Evolutionary conservation across 805 yeast species (phyloP).

Genomic region (Cyberlindnera meyerae): DNA sequence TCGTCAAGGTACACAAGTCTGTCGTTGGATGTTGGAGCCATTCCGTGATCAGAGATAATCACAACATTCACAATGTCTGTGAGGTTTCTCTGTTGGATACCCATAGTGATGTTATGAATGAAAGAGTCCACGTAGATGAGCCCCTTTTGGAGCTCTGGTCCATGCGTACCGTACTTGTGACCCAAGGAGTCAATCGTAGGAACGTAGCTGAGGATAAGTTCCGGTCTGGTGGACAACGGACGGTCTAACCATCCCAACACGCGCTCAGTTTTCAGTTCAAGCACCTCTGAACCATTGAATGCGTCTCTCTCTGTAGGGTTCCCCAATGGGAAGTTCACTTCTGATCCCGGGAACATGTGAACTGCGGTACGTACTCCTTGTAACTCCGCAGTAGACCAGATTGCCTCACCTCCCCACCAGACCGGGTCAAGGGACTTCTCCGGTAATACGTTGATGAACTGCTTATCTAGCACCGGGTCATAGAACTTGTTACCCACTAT

Average conservation of each 20-base stretch:
- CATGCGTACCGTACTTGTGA: slow-evolving; percentile 65
- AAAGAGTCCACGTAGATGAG: slow-evolving; percentile 62
- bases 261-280: slow-evolving; percentile 52
- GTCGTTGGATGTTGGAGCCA: slow-evolving; percentile 78
- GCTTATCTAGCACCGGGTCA: slow-evolving; percentile 51
- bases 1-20: slow-evolving; percentile 73
- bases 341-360: slow-evolving; percentile 98
- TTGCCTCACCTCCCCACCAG: slow-evolving; percentile 90
- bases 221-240: slow-evolving; percentile 56
- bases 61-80: slow-evolving; percentile 65
- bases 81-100: slow-evolving; percentile 50
- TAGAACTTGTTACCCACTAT: slow-evolving; percentile 78
- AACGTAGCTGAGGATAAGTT: slow-evolving; percentile 69
- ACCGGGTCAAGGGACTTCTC: slow-evolving; percentile 44
- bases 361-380: slow-evolving; percentile 65
- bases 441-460: slow-evolving; percentile 61
- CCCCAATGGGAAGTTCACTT: slow-evolving; percentile 50
- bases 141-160: slow-evolving; percentile 50
- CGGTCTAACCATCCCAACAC: slow-evolving; percentile 66
- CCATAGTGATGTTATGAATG: slow-evolving; percentile 44
- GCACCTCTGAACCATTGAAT: slow-evolving; percentile 59
- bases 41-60: slow-evolving; percentile 87
- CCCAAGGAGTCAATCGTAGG: slow-evolving; percentile 81
- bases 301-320: slow-evolving; percentile 52
- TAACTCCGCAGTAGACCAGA: slow-evolving; percentile 72